Evolutionary conservation across 306 rosid genomes (phyloP).

Genomic region (Urtica urens): DNA sequence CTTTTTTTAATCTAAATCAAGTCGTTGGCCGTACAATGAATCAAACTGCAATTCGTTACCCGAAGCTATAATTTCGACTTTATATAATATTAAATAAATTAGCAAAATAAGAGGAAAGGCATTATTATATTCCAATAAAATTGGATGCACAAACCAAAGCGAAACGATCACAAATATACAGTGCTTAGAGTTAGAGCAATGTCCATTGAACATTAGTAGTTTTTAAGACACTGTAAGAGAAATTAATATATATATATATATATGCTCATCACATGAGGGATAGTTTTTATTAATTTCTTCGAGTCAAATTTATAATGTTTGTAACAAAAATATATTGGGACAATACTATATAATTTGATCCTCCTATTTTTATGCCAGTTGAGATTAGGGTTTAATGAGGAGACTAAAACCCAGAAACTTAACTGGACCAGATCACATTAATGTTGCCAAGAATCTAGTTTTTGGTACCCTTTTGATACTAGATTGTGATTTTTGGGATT

Average conservation of each 20-base stretch:
- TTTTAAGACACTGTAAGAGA: not conserved
- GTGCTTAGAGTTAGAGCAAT: slow-evolving; percentile 7
- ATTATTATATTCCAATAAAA: not conserved
- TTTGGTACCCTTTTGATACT: slow-evolving; percentile 8
- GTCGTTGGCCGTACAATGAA: slow-evolving; percentile 27
- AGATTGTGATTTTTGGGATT: slow-evolving; percentile 25
- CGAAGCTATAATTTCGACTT: slow-evolving; percentile 3
- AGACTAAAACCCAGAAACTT: slow-evolving; percentile 19
- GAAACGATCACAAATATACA: not conserved
- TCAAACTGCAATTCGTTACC: slow-evolving; percentile 17
- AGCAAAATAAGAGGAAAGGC: not conserved
- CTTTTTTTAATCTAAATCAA: not conserved
- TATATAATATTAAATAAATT: not conserved
- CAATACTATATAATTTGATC: slow-evolving; percentile 1
- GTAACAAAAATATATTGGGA: not conserved
- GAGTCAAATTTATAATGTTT: too few species aligned
- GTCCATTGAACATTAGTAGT: slow-evolving; percentile 28
- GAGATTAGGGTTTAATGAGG: slow-evolving; percentile 13
- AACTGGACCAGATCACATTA: slow-evolving; percentile 11
- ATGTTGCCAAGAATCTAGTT: slow-evolving; percentile 20
- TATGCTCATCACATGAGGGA: not conserved
- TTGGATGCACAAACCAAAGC: slow-evolving; percentile 14
- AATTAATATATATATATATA: not conserved
- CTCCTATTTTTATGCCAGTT: not conserved
- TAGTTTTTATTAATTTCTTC: not conserved